Evolutionary conservation across 768 basidiomycete genomes (phyloP).

Genomic region (Russula compacta): DNA sequence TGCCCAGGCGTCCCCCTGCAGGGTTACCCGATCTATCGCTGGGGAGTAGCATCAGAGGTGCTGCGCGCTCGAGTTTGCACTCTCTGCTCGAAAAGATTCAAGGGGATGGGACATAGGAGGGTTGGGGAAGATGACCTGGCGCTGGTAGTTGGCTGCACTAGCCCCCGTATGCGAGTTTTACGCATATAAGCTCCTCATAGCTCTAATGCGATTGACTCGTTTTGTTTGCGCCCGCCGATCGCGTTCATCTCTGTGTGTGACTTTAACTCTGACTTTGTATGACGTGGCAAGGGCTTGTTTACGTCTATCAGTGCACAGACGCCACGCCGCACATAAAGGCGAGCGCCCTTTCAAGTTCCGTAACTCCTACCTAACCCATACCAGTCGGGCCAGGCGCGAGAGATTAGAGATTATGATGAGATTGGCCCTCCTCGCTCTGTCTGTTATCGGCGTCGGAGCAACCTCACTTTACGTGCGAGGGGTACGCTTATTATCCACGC

Average conservation of each 20-base stretch:
- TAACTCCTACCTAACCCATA: too few relatives aligned
- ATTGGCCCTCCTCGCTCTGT: not conserved
- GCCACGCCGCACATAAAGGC: too few relatives aligned
- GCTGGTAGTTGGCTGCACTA: not conserved
- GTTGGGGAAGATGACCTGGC: not conserved
- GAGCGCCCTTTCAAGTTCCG: too few relatives aligned
- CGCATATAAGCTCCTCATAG: not conserved
- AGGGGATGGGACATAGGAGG: not conserved
- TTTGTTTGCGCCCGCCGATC: not conserved
- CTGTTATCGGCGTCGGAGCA: not conserved
- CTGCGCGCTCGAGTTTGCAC: too few relatives aligned
- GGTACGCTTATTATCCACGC: not conserved
- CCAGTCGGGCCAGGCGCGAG: not conserved
- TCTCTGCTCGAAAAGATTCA: too few relatives aligned
- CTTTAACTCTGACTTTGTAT: not conserved
- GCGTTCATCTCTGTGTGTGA: not conserved
- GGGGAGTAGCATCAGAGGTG: constrained; percentile 16
- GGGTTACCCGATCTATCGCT: not conserved
- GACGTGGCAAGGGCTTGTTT: not conserved
- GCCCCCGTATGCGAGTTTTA: too few relatives aligned
- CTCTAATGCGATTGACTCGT: not conserved
- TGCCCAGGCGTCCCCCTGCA: not conserved
- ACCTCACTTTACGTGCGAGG: not conserved
- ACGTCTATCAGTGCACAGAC: not conserved
- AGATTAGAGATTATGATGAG: not conserved